phyloP scores from a whole-genome alignment of 179 eudicot species.

The Drosera spatulata region DNA sequence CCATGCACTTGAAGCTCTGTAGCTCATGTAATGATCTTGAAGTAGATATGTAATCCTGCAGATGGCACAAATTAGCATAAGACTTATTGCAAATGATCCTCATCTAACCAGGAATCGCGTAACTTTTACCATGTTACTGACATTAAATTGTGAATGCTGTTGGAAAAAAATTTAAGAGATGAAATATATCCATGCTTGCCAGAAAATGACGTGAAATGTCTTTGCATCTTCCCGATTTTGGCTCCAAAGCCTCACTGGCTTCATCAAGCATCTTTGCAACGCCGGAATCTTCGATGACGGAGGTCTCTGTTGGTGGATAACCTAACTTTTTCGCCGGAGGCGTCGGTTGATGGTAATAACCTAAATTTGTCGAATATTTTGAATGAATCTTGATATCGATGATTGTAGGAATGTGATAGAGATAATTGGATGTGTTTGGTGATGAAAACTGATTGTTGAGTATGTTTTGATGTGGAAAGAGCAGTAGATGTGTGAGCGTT shows the following conservation, averaged over 20 bases:
- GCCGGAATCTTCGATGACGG: too few relatives aligned
- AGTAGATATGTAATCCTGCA: conserved; percentile 48
- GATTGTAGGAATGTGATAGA: too few relatives aligned
- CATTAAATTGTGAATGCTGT: neutral
- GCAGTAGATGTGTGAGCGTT: too few relatives aligned
- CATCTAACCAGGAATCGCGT: neutral
- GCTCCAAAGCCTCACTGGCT: conserved; percentile 27
- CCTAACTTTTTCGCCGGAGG: too few relatives aligned
- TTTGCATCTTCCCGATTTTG: conserved; percentile 23
- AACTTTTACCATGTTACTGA: neutral
- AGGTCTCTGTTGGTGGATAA: too few relatives aligned
- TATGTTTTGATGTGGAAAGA: too few relatives aligned
- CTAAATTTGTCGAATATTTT: too few relatives aligned
- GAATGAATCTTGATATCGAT: too few relatives aligned
- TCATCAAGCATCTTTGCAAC: conserved; percentile 44
- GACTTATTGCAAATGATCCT: neutral
- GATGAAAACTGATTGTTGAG: too few relatives aligned
- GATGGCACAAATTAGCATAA: neutral
- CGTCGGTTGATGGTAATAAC: too few relatives aligned
- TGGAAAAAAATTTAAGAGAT: neutral
- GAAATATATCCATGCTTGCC: conserved; percentile 19
- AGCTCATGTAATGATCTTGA: conserved; percentile 45
- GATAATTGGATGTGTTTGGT: too few relatives aligned
- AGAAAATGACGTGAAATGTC: conserved; percentile 37
- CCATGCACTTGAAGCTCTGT: conserved; percentile 43